These are phyloP conservation scores for Blastobotrys ciferrii DNA, from an alignment of 1,139 yeast species.

Conservation along the genomic window DNA sequence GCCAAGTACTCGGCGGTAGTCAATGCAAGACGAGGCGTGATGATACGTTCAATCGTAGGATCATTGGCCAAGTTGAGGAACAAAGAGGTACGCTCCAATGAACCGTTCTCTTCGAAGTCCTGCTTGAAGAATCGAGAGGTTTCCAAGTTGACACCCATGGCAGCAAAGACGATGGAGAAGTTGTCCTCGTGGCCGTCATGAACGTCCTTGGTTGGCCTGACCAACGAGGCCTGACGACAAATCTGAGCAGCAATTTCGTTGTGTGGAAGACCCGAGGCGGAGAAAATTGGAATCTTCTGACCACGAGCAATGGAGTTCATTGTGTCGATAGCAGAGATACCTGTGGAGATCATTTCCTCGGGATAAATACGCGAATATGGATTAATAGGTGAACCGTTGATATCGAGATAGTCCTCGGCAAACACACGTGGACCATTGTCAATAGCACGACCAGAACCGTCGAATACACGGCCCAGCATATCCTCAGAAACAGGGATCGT, in stretches of 20 bases:
- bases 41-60: slow-evolving; percentile 98
- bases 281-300: slow-evolving; percentile 97
- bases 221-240: slow-evolving; percentile 99
- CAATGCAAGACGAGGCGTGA: slow-evolving; percentile 98
- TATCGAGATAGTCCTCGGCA: slow-evolving; percentile 97
- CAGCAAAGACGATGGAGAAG: slow-evolving; percentile 98
- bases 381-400: slow-evolving; percentile 97
- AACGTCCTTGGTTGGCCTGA: slow-evolving; percentile 98
- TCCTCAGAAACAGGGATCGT: slow-evolving; percentile 96
- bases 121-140: slow-evolving; percentile 94
- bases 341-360: slow-evolving; percentile 99
- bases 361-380: slow-evolving; percentile 98
- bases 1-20: slow-evolving; percentile 99
- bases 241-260: slow-evolving; percentile 99
- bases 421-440: slow-evolving; percentile 98
- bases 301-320: slow-evolving; percentile 99
- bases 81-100: slow-evolving; percentile 93
- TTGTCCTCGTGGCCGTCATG: slow-evolving; percentile 99
- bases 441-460: slow-evolving; percentile 98
- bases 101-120: slow-evolving; percentile 98
- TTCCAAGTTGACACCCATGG: slow-evolving; percentile 94
- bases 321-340: slow-evolving; percentile 96
- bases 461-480: slow-evolving; percentile 94
- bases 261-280: slow-evolving; percentile 99
- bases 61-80: slow-evolving; percentile 97